These are phyloP conservation scores for Hansfordia pulvinata DNA, from an alignment of 2,329 filamentous ascomycete genomes.

Conservation along the genomic window DNA sequence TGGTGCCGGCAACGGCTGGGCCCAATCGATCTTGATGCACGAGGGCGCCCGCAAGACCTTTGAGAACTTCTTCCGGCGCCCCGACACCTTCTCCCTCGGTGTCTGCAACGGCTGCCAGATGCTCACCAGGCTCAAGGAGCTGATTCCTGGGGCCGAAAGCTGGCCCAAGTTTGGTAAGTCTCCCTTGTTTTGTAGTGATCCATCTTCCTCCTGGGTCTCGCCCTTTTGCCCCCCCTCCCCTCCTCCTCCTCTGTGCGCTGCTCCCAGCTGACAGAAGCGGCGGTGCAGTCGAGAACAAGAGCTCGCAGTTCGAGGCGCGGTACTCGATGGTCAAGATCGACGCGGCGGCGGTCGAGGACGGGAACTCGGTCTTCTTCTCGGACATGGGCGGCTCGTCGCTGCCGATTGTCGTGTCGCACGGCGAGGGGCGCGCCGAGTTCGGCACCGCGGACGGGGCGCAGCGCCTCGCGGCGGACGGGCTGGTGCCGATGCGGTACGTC, in stretches of 20 bases:
- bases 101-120: conserved; percentile 98
- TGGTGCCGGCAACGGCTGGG: conserved; percentile 94
- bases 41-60: conserved; percentile 65
- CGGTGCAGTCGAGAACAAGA: conserved; percentile 53
- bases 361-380: conserved; percentile 72
- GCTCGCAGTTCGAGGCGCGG: conserved; percentile 82
- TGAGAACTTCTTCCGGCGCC: conserved; percentile 69
- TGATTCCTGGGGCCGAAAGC: conserved; percentile 70
- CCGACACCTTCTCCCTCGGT: conserved; percentile 83
- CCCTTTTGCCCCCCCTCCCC: too few species aligned
- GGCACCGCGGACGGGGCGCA: conserved; percentile 34
- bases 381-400: conserved; percentile 74
- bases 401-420: conserved; percentile 81
- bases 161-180: conserved; percentile 67
- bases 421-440: conserved; percentile 75
- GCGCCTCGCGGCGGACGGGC: conserved; percentile 47
- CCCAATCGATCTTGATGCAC: conserved; percentile 83
- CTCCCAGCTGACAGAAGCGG: conserved; percentile 3
- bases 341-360: too few species aligned
- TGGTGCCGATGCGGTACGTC: conserved; percentile 70
- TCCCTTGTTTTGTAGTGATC: background rate
- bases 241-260: background rate
- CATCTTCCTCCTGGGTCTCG: too few species aligned
- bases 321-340: conserved; percentile 74
- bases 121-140: conserved; percentile 65